A percentile compares a stretch with the other conserved stretches of the same genome.
Evolutionary conservation across 2,329 filamentous ascomycete species (phyloP).

Genomic region (Decorospora gaudefroyi): DNA sequence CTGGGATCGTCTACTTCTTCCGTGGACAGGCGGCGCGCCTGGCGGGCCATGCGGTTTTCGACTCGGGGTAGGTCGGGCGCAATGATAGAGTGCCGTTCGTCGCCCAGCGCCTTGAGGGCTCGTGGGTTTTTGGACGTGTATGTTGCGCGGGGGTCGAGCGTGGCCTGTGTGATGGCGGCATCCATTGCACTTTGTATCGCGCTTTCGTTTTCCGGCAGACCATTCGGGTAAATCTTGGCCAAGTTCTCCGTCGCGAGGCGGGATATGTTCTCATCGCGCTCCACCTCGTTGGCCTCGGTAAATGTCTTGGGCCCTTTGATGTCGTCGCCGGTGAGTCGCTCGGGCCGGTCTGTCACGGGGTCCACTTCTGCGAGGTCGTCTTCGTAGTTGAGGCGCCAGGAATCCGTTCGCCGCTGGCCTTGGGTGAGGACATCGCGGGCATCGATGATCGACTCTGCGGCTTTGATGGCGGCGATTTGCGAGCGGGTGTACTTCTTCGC

Average conservation of each 20-base stretch:
- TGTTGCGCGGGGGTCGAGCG: slow-evolving; percentile 50
- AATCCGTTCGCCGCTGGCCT: slow-evolving; percentile 71
- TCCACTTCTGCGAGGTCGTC: slow-evolving; percentile 78
- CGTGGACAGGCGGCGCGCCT: slow-evolving; percentile 37
- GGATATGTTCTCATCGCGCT: slow-evolving; percentile 39
- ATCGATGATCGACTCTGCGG: slow-evolving; percentile 77
- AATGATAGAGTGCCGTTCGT: slow-evolving; percentile 52
- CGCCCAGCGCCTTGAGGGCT: slow-evolving; percentile 54
- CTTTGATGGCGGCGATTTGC: slow-evolving; percentile 80
- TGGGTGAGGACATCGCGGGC: slow-evolving; percentile 74
- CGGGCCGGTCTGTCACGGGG: slow-evolving; percentile 69
- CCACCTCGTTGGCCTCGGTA: slow-evolving; percentile 39
- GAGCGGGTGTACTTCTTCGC: slow-evolving; percentile 72
- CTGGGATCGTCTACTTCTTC: slow-evolving; percentile 52
- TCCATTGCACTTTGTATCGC: slow-evolving; percentile 36
- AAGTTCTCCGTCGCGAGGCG: slow-evolving; percentile 42
- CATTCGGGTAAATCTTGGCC: slow-evolving; percentile 45
- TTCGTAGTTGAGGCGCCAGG: slow-evolving; percentile 70
- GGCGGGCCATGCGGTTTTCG: slow-evolving; percentile 45
- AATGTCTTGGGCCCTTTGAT: slow-evolving; percentile 32
- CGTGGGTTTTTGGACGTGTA: slow-evolving; percentile 57
- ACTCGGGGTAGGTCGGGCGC: slow-evolving; percentile 58
- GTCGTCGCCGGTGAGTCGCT: slow-evolving; percentile 47
- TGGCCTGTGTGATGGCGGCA: slow-evolving; percentile 40
- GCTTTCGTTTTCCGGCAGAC: slow-evolving; percentile 40